These are phyloP conservation scores for Candida lessepsii DNA, from an alignment of 805 yeast species.

Conservation along the genomic window DNA sequence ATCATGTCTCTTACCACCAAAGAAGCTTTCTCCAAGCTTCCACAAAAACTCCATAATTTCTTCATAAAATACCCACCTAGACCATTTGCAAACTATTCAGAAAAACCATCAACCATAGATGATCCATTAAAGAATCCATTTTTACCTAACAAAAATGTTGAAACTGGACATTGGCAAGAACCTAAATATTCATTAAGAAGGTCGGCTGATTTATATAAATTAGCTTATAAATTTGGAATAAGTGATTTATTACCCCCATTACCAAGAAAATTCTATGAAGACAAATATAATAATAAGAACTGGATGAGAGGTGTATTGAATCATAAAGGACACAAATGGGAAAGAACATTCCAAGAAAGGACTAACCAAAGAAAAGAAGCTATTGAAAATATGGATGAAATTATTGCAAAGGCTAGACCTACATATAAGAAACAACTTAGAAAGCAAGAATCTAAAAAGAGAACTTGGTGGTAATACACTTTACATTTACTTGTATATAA, in stretches of 20 bases:
- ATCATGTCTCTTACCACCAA: conserved; percentile 32
- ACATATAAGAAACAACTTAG: conserved; percentile 39
- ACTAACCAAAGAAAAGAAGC: conserved; percentile 64
- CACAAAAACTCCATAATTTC: conserved; percentile 66
- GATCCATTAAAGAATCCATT: conserved; percentile 84
- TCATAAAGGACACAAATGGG: conserved; percentile 83
- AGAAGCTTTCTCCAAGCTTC: conserved; percentile 60
- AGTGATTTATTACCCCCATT: conserved; percentile 71
- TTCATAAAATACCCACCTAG: conserved; percentile 83
- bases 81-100: conserved; percentile 67
- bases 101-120: conserved; percentile 59
- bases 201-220: conserved; percentile 77
- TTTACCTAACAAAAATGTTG: conserved; percentile 78
- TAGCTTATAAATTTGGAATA: conserved; percentile 80
- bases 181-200: conserved; percentile 79
- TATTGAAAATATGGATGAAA: conserved; percentile 60
- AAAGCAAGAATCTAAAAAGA: conserved; percentile 34
- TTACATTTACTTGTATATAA: conserved; percentile 2
- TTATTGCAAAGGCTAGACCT: conserved; percentile 61
- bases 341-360: conserved; percentile 61
- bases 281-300: conserved; percentile 67
- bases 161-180: conserved; percentile 72
- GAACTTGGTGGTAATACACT: conserved; percentile 33
- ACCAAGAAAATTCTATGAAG: conserved; percentile 72
- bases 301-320: conserved; percentile 72